phyloP scores from a whole-genome alignment of 73 alveolate genomes.

The Paramecium tetraurelia region DNA sequence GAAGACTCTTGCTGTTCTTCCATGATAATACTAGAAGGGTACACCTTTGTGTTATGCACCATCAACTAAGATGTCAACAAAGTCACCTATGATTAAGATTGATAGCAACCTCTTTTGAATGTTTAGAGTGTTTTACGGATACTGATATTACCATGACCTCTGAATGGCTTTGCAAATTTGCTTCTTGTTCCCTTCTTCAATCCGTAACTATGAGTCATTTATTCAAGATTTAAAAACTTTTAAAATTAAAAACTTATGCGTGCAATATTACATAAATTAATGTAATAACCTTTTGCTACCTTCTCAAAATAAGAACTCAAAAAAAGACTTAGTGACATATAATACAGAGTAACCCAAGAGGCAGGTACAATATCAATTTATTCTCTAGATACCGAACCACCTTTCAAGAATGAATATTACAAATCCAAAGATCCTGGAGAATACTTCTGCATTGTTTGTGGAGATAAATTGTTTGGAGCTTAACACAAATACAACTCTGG shows the following conservation, averaged over 20 bases:
- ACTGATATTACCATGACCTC: constrained; percentile 79
- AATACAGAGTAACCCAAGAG: constrained; percentile 79
- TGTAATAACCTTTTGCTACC: neutral
- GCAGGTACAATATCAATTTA: neutral
- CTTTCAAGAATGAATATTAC: constrained; percentile 71
- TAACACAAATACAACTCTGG: constrained; percentile 79
- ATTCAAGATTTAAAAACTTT: constrained; percentile 16
- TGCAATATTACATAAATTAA: neutral
- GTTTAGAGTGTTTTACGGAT: constrained; percentile 76
- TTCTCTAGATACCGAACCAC: constrained; percentile 73
- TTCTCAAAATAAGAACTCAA: constrained; percentile 68
- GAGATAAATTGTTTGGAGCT: constrained; percentile 70
- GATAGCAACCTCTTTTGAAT: constrained; percentile 78
- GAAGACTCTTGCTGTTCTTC: constrained; percentile 92
- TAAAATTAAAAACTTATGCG: constrained; percentile 3
- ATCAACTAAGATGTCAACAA: constrained; percentile 88
- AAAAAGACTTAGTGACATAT: constrained; percentile 65
- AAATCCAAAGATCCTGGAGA: constrained; percentile 74
- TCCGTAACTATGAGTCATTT: constrained; percentile 92
- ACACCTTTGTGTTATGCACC: constrained; percentile 90
- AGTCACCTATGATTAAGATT: constrained; percentile 73
- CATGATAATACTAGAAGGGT: constrained; percentile 91
- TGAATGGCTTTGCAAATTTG: constrained; percentile 82
- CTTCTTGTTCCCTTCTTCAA: constrained; percentile 92
- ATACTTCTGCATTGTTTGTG: constrained; percentile 78